Percentiles rank a stretch among this genome's conserved stretches.
Conservation (phyloP, 164 flowering plant genomes). For the Malania oleifera region DNA sequence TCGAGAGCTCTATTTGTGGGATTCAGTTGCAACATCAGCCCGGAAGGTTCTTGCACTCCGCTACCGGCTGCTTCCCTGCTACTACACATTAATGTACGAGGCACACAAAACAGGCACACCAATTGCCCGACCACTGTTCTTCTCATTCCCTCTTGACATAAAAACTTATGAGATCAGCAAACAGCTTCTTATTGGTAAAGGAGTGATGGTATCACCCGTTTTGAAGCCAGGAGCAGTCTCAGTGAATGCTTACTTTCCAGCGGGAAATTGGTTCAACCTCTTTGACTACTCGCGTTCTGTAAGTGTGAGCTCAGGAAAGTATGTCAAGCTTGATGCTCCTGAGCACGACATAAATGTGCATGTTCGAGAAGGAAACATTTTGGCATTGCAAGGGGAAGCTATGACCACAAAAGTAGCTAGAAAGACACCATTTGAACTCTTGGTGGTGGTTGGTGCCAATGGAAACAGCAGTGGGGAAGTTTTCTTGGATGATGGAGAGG, state of each 20-base stretch:
- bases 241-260: constrained; percentile 70
- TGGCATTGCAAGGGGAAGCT: constrained; percentile 71
- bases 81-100: constrained; percentile 67
- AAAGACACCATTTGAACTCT: constrained; percentile 45
- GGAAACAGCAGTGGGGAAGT: constrained; percentile 49
- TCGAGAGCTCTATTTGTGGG: constrained; percentile 83
- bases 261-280: constrained; percentile 72
- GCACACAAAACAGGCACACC: constrained; percentile 59
- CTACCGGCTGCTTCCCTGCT: constrained; percentile 47
- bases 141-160: constrained; percentile 62
- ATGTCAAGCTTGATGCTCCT: constrained; percentile 51
- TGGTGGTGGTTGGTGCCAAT: constrained; percentile 35
- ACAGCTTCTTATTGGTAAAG: constrained; percentile 68
- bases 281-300: constrained; percentile 43
- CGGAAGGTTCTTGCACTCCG: constrained; percentile 45
- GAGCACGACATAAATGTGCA: constrained; percentile 62
- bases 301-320: constrained; percentile 29
- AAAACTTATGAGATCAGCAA: constrained; percentile 48
- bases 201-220: constrained; percentile 72
- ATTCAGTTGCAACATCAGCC: constrained; percentile 55
- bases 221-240: constrained; percentile 39
- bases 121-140: constrained; percentile 73
- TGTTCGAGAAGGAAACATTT: constrained; percentile 53
- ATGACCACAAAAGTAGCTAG: constrained; percentile 58
- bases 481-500: constrained; percentile 76